Base-by-base conservation (phyloP, 2,329 filamentous ascomycete genomes). In the Lasiodiplodia sp. region DNA sequence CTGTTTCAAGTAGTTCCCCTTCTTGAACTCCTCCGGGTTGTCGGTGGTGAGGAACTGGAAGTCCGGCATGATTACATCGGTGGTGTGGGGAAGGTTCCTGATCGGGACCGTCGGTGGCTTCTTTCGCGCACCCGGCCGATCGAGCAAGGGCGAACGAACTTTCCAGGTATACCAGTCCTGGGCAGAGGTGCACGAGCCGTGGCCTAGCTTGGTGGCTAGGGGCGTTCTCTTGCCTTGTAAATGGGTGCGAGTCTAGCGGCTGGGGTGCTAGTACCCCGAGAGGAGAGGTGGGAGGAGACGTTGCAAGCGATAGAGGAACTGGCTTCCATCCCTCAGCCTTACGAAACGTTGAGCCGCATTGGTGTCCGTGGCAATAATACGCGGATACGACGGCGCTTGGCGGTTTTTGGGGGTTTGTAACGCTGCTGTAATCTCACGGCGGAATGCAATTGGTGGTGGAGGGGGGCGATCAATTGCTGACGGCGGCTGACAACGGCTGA, bases 11-110 rank as follows among this genome's bases (percentile, higher is more conserved):
- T 64, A 68, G 38, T 60, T n/a, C 51, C 52, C 67, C 40, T 68
- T 68, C 47, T 68, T 68, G 67, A 68, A 68, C n/a, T 68, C 58
- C 58, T 57, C 67, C 34, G 67, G 67, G 52, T 68, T 68, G 18
- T 38, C 47, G 18, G 67, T 68, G 49, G 67, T 68, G 25, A 68
- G 67, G 67, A 68, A 68, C 40, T 68, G 67, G 51, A 68, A 68
- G 21, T 65, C 67, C n/a, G 66, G 57, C 66, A 68, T 68, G 66
- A 56, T 64, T 52, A 64, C 60, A 64, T 64, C 44, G 60, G 47
- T 12, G 28, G 47, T 25, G 47, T 64, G 44, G 60, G n/a, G 60
- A 64, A 21, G 16, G 44, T 64, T 64, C 60, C 60, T 64, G 60
- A 64, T 64, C 47, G 44, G 60, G 60, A 38, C 18, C 16, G 18